Percentiles rank a stretch among this genome's conserved stretches.
Evolutionary conservation across 805 yeast genomes (phyloP).

Genomic region (Hyphopichia homilentoma): DNA sequence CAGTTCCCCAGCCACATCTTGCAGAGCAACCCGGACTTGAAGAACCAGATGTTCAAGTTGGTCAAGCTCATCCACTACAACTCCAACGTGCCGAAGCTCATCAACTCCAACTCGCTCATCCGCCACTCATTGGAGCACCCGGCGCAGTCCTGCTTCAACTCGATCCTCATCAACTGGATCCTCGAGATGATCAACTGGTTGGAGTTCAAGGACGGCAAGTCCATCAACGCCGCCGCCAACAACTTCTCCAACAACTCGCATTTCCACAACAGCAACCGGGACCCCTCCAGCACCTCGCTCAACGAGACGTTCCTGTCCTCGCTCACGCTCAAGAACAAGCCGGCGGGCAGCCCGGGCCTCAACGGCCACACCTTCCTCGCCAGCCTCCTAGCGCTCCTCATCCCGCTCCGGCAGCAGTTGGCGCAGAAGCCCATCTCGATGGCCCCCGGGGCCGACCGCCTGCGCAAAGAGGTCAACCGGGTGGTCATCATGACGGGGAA

Average conservation of each 20-base stretch:
- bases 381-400: constrained; percentile 42
- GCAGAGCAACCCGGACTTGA: constrained; percentile 44
- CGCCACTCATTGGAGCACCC: constrained; percentile 14
- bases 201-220: constrained; percentile 48
- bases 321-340: too few relatives aligned
- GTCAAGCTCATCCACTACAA: constrained; percentile 36
- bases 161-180: constrained; percentile 48
- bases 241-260: constrained; percentile 8
- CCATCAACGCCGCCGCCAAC: constrained; percentile 1
- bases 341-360: not conserved
- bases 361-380: constrained; percentile 39
- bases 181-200: constrained; percentile 51
- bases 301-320: not conserved
- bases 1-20: constrained; percentile 36
- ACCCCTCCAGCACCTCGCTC: not conserved
- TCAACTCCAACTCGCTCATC: constrained; percentile 37
- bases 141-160: constrained; percentile 18
- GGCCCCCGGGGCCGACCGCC: constrained; percentile 16
- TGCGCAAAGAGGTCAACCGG: constrained; percentile 36
- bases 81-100: constrained; percentile 44
- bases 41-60: constrained; percentile 30
- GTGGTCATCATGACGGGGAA: constrained; percentile 57
- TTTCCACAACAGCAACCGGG: constrained; percentile 8
- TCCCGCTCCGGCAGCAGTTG: constrained; percentile 38
- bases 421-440: constrained; percentile 26